Evolutionary conservation across 1,284 basidiomycete species (phyloP), one percentile per base, ranked within the genome.

Genomic region (Ustilago lituana): DNA sequence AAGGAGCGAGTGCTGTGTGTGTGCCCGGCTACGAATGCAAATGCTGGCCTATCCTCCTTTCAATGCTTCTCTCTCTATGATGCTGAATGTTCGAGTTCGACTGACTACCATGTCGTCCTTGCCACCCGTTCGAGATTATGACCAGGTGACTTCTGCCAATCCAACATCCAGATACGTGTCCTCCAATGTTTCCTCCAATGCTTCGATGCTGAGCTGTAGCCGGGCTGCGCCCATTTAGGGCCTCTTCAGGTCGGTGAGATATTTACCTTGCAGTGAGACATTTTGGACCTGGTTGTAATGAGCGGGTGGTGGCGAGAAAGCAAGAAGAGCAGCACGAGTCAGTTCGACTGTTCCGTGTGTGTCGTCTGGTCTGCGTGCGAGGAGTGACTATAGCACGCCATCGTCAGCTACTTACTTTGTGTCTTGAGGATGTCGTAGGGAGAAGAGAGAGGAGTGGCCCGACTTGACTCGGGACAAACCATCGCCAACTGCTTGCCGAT

Each of bases 191-290:
- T 45, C 32, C 31, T 41, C 36, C 27, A 23, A 17, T 53, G 47
- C 43, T 55, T 31, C n/a, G 29, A 39, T 46, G 44, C 27, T 52
- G 47, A 27, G 52, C 33, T 22, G 47, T 61, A 69, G 50, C 57
- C 58, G 46, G 60, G 49, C 47, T 47, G 32, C 40, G 38, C 41
- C 59, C 45, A 31, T 9, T 11, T 24, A 32, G 52, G 47, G 41
- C 26, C 24, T 20, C 47, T 39, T 65, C 55, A 59, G 27, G 52
- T 58, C 29, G 62, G 27, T 22, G 37, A 43, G 55, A 64, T 65
- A 62, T 56, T 73, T 63, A 73, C 70, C 64, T 73, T 73, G 46
- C 71, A 73, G 68, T 73, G 71, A 49, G 71, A 73, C 71, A 73
- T 73, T 54, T 61, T 68, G n/a, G 66, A 69, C 66, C 66, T 69